A percentile compares a stretch with the other conserved stretches of the same genome.
Conservation (phyloP, 768 basidiomycete species). For the Termitomyces sp. region DNA sequence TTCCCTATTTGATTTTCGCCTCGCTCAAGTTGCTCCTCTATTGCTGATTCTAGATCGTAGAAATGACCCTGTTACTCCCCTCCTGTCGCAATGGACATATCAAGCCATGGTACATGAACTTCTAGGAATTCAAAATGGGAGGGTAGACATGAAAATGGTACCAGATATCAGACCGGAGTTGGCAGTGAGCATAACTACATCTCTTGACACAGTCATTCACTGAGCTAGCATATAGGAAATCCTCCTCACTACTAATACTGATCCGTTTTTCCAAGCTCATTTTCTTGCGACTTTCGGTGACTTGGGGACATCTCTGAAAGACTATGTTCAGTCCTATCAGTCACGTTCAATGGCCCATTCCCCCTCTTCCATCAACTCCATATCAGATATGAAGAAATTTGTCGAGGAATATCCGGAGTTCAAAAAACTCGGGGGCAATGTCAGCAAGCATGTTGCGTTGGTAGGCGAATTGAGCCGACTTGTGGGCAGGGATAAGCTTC, state of each 20-base stretch:
- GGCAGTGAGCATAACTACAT: conserved; percentile 42
- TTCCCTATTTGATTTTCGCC: conserved; percentile 86
- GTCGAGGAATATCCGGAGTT: conserved; percentile 99
- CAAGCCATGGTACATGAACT: conserved; percentile 99
- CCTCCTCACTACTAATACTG: conserved; percentile 84
- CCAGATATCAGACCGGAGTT: conserved; percentile 86
- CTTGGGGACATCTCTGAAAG: conserved; percentile 83
- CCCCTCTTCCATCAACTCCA: conserved; percentile 84
- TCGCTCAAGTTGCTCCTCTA: conserved; percentile 82
- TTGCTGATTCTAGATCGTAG: conserved; percentile 90
- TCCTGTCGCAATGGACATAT: conserved; percentile 98
- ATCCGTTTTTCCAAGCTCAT: conserved; percentile 90
- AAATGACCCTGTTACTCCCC: conserved; percentile 95
- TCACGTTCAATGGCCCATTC: conserved; percentile 71
- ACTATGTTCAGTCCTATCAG: conserved; percentile 93
- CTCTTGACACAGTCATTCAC: conserved; percentile 3
- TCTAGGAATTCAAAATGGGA: conserved; percentile 88
- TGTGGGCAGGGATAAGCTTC: conserved; percentile 77
- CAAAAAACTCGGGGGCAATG: conserved; percentile 92
- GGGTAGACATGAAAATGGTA: conserved; percentile 78
- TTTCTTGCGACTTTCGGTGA: conserved; percentile 95
- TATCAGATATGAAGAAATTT: conserved; percentile 94
- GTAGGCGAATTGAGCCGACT: conserved; percentile 94
- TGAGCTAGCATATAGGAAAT: conserved; percentile 59
- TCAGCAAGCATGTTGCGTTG: conserved; percentile 96